A percentile compares a stretch with the other conserved stretches of the same genome.
Conservation (phyloP, 2,329 filamentous ascomycete species). For the Hysterium pulicare region DNA sequence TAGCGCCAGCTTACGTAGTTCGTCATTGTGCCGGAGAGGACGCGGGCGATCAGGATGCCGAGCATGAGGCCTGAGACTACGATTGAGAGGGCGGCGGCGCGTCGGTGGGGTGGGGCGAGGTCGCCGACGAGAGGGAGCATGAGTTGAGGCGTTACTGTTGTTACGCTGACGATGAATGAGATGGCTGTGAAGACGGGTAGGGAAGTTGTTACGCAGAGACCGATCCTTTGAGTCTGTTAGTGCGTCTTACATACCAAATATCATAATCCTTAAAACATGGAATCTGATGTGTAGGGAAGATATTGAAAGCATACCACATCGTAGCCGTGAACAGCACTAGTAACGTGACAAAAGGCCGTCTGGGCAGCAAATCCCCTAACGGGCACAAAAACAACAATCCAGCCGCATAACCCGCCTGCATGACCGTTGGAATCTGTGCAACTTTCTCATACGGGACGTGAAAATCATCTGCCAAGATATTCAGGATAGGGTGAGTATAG, state of each 20-base stretch:
- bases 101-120: slow-evolving; percentile 65
- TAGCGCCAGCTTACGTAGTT: slow-evolving; percentile 72
- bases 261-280: no score
- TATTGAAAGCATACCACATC: slow-evolving; percentile 53
- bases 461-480: slow-evolving; percentile 70
- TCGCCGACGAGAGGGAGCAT: slow-evolving; percentile 81
- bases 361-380: slow-evolving; percentile 64
- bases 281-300: no score
- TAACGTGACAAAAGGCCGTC: slow-evolving; percentile 66
- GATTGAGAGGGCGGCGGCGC: slow-evolving; percentile 68
- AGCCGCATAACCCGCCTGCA: slow-evolving; percentile 75
- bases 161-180: slow-evolving; percentile 71
- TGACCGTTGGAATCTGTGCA: slow-evolving; percentile 66
- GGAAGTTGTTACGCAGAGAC: slow-evolving; percentile 64
- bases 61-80: slow-evolving; percentile 73
- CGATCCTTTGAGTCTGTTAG: slow-evolving; percentile 63
- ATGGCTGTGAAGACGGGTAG: slow-evolving; percentile 65
- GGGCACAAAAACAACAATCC: slow-evolving; percentile 74
- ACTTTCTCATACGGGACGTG: slow-evolving; percentile 66
- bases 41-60: slow-evolving; percentile 71
- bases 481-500: slow-evolving; percentile 76
- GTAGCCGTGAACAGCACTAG: slow-evolving; percentile 67
- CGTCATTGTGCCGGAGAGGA: slow-evolving; percentile 71
- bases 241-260: no score
- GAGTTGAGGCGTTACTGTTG: slow-evolving; percentile 70